Evolutionary conservation across 2,329 filamentous ascomycete genomes (phyloP).

Genomic region (Tympanopsis confertula): DNA sequence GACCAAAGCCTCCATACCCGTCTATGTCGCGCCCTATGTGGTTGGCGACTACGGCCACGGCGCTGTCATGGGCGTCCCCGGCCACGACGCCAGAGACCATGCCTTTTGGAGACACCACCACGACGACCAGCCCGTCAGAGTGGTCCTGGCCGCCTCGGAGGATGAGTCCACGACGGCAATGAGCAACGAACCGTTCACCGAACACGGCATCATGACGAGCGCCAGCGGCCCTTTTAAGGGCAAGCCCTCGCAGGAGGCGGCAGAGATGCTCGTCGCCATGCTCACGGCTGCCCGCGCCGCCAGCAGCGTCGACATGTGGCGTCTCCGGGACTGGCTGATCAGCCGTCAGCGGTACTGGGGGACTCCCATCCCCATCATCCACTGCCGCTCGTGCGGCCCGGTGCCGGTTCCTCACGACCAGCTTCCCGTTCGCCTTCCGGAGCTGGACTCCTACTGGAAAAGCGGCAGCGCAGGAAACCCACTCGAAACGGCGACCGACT

Average conservation of each 20-base stretch:
- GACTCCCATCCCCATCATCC: slow-evolving; percentile 53
- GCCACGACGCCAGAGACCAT: slow-evolving; percentile 48
- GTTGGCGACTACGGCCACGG: slow-evolving; percentile 51
- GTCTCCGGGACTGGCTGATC: slow-evolving; percentile 53
- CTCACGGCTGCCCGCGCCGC: slow-evolving; percentile 26
- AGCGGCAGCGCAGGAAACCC: slow-evolving; percentile 47
- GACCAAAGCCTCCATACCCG: slow-evolving; percentile 28
- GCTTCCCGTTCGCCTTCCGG: slow-evolving; percentile 45
- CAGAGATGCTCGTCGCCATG: slow-evolving; percentile 27
- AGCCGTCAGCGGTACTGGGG: slow-evolving; percentile 59
- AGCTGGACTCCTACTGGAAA: slow-evolving; percentile 35
- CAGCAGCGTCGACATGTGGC: slow-evolving; percentile 38
- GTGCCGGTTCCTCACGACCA: slow-evolving; percentile 48
- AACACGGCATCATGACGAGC: slow-evolving; percentile 37
- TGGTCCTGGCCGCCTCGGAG: slow-evolving; percentile 25
- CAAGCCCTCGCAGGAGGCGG: slow-evolving; percentile 36
- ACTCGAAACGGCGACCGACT: slow-evolving; percentile 42
- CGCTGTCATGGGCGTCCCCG: slow-evolving; percentile 59
- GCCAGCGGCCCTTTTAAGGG: slow-evolving; percentile 36
- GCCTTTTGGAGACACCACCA: slow-evolving; percentile 47
- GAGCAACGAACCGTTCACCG: slow-evolving; percentile 26
- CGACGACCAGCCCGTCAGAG: slow-evolving; percentile 27
- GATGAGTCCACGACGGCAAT: neutral
- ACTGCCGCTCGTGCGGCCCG: slow-evolving; percentile 45
- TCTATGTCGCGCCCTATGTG: slow-evolving; percentile 56